These are phyloP conservation scores for Castanea crenata DNA, from an alignment of 306 rosid genomes.

Conservation along the genomic window DNA sequence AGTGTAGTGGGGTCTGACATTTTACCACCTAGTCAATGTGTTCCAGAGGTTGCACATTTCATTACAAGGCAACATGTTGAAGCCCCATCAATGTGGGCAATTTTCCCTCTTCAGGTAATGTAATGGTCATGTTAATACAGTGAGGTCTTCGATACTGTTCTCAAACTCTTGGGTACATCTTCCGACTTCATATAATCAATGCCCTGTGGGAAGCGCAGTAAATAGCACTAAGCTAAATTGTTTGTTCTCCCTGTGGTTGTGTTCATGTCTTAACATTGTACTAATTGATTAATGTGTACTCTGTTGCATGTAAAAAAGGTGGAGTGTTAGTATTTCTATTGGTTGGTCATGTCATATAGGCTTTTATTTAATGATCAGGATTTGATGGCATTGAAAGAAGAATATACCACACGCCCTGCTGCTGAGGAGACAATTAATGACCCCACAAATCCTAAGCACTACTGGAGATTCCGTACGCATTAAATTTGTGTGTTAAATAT, in stretches of 20 bases:
- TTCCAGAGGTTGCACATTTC: conserved; percentile 73
- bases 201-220: neutral
- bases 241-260: neutral
- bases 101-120: conserved; percentile 95
- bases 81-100: conserved; percentile 99
- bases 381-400: conserved; percentile 79
- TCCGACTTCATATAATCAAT: neutral
- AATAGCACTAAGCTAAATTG: neutral
- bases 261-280: neutral
- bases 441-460: conserved; percentile 96
- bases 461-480: conserved; percentile 93
- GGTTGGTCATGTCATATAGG: neutral
- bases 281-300: neutral
- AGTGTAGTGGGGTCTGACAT: conserved; percentile 57
- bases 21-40: conserved; percentile 67
- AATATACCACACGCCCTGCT: conserved; percentile 78
- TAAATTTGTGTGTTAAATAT: neutral
- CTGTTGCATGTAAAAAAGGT: conserved; percentile 6
- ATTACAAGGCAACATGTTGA: conserved; percentile 74
- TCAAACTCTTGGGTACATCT: neutral
- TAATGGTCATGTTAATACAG: neutral
- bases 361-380: conserved; percentile 49
- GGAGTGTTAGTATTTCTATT: no score
- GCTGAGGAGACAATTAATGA: conserved; percentile 89
- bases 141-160: neutral